phyloP scores from a whole-genome alignment of 2,329 filamentous ascomycete genomes.

The Metarhizium anisopliae region DNA sequence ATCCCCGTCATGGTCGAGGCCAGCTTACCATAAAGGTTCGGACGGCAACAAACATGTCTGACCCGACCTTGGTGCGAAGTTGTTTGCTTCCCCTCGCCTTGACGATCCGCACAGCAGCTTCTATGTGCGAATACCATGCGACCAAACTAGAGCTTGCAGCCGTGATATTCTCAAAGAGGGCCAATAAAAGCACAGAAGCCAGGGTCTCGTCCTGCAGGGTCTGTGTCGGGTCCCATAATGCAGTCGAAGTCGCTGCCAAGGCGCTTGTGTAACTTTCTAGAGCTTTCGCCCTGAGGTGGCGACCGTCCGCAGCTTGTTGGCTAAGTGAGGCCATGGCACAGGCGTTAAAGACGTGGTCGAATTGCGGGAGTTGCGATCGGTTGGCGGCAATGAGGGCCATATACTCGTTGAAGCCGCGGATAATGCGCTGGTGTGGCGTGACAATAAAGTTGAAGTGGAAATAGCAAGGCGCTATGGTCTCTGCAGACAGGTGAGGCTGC shows the following conservation, averaged over 20 bases:
- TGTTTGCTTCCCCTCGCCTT: neutral
- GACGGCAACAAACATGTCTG: neutral
- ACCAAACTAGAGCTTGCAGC: neutral
- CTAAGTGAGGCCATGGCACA: neutral
- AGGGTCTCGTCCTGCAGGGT: neutral
- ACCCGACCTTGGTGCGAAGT: neutral
- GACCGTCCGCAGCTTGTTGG: neutral
- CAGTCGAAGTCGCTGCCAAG: neutral
- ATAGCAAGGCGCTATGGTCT: neutral
- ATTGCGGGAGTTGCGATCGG: neutral
- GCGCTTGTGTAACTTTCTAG: neutral
- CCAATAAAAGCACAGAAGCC: neutral
- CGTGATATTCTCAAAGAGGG: neutral
- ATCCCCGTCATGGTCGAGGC: neutral
- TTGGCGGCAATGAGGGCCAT: neutral
- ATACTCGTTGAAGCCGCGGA: neutral
- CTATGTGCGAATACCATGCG: neutral
- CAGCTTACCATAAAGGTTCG: neutral
- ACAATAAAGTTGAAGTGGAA: neutral
- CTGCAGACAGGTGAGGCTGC: neutral
- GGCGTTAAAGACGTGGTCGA: neutral
- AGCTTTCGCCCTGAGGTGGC: neutral
- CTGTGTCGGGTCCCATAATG: neutral
- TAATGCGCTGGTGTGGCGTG: neutral
- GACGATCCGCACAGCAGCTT: neutral